Evolutionary conservation across 2,329 filamentous ascomycete species (phyloP).

Genomic region (Sclerotinia sclerotiorum): DNA sequence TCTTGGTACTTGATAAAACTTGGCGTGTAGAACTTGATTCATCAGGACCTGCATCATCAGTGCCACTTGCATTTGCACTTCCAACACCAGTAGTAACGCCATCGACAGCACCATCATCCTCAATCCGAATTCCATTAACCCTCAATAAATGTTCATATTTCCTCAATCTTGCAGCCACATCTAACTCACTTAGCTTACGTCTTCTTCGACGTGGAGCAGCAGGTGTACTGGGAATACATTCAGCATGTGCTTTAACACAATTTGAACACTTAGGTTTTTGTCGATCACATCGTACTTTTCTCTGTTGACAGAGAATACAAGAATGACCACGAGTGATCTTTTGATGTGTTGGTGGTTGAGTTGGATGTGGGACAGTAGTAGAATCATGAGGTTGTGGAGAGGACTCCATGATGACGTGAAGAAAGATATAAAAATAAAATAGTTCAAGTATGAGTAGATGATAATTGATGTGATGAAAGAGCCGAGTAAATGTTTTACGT

Average conservation of each 20-base stretch:
- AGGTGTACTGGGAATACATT: constrained; percentile 36
- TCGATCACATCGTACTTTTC: constrained; percentile 39
- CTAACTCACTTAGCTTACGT: constrained; percentile 35
- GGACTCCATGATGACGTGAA: constrained; percentile 15
- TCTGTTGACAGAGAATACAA: constrained; percentile 39
- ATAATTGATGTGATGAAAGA: constrained; percentile 41
- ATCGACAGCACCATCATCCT: constrained; percentile 28
- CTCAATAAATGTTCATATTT: constrained; percentile 37
- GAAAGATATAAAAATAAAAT: neutral
- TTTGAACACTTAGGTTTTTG: constrained; percentile 38
- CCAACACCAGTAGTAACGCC: neutral
- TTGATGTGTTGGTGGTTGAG: constrained; percentile 1
- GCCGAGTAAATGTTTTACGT: neutral
- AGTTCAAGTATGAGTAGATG: neutral
- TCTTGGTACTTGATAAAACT: neutral
- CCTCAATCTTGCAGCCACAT: constrained; percentile 33
- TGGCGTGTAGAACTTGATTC: neutral
- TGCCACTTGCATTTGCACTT: constrained; percentile 13
- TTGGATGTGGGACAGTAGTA: neutral
- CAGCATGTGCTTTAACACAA: constrained; percentile 37
- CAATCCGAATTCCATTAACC: constrained; percentile 35
- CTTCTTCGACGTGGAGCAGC: constrained; percentile 33
- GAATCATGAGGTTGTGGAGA: constrained; percentile 9
- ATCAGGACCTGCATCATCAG: neutral
- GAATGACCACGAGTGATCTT: constrained; percentile 35